Evolutionary conservation across 805 yeast genomes (phyloP).

Genomic region (Ogataea kodamae): DNA sequence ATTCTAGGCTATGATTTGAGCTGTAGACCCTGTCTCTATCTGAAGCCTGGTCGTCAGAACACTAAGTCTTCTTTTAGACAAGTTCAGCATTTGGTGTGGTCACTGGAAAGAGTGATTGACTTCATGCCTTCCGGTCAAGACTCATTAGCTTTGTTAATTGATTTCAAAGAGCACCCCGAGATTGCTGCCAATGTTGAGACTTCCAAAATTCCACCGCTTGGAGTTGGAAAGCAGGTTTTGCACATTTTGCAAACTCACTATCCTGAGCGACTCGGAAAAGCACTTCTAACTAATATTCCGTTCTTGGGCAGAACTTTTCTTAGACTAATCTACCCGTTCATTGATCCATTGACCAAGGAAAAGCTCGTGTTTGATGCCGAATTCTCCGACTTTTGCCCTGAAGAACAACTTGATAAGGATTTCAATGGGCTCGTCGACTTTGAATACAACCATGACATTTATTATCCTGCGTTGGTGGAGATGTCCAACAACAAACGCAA

Average conservation of each 20-base stretch:
- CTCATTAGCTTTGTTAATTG: conserved; percentile 84
- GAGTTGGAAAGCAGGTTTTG: conserved; percentile 86
- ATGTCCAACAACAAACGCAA: conserved; percentile 56
- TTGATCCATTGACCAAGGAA: conserved; percentile 92
- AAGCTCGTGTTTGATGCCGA: conserved; percentile 91
- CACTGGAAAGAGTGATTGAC: conserved; percentile 89
- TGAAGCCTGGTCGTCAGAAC: conserved; percentile 94
- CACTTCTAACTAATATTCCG: conserved; percentile 87
- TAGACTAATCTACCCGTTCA: conserved; percentile 89
- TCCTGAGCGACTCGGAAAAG: conserved; percentile 95
- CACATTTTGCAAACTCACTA: conserved; percentile 94
- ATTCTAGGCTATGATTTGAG: conserved; percentile 88
- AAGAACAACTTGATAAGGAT: conserved; percentile 72
- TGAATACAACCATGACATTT: conserved; percentile 71
- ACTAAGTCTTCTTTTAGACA: conserved; percentile 87
- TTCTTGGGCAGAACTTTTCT: conserved; percentile 91
- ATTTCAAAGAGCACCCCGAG: conserved; percentile 78
- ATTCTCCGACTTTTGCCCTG: conserved; percentile 76
- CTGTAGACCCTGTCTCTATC: conserved; percentile 85
- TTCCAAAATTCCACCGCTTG: conserved; percentile 81
- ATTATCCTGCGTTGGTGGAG: conserved; percentile 70
- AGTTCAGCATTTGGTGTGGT: conserved; percentile 92
- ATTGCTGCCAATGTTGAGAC: conserved; percentile 45
- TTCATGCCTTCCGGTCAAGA: conserved; percentile 98
- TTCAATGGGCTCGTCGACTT: conserved; percentile 87